These are phyloP conservation scores for Amanita thiersii DNA, from an alignment of 768 basidiomycete species.

Conservation along the genomic window DNA sequence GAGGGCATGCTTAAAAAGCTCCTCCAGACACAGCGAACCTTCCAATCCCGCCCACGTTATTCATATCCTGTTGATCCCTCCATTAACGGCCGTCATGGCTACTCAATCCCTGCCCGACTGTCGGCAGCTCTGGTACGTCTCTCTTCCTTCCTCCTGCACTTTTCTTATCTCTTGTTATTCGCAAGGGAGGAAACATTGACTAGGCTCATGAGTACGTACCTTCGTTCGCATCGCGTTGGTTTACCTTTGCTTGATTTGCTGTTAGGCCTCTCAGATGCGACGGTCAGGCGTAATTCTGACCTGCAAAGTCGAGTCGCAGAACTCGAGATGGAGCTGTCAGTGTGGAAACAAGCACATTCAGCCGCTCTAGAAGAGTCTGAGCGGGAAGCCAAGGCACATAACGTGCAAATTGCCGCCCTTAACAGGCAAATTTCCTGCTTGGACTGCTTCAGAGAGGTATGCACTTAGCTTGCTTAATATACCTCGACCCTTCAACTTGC, in stretches of 20 bases:
- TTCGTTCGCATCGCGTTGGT: conserved; percentile 5
- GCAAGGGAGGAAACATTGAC: conserved; percentile 61
- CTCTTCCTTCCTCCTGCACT: conserved; percentile 9
- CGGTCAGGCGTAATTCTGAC: conserved; percentile 54
- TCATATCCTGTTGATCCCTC: conserved; percentile 17
- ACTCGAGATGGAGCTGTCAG: conserved; percentile 58
- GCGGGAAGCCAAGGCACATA: conserved; percentile 57
- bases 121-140: conserved; percentile 58
- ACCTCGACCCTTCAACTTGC: conserved; percentile 3
- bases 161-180: conserved; percentile 12
- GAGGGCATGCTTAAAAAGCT: conserved; percentile 36
- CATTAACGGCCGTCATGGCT: conserved; percentile 41
- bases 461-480: not conserved
- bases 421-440: conserved; percentile 55
- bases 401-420: conserved; percentile 55
- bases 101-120: conserved; percentile 48
- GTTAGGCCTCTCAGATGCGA: conserved; percentile 55
- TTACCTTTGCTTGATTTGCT: conserved; percentile 7
- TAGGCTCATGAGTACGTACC: conserved; percentile 45
- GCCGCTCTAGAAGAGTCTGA: conserved; percentile 54
- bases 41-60: conserved; percentile 32
- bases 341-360: conserved; percentile 68
- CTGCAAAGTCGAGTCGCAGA: conserved; percentile 59
- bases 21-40: conserved; percentile 31
- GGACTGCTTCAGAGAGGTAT: conserved; percentile 40